These are phyloP conservation scores for Paulownia fortunei DNA, from an alignment of 257 asterid species.

Conservation along the genomic window DNA sequence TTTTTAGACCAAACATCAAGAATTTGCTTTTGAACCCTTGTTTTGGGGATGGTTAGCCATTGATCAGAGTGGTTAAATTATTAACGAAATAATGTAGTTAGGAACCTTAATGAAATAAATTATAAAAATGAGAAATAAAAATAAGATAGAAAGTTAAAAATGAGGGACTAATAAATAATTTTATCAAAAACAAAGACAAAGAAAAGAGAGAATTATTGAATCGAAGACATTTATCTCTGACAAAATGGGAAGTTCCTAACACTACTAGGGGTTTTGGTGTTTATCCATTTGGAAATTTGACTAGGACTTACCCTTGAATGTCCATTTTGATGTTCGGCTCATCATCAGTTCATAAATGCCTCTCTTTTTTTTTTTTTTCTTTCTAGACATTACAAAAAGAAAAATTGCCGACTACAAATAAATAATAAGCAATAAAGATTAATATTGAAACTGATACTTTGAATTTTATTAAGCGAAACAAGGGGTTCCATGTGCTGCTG, in stretches of 20 bases:
- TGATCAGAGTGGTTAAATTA: neutral
- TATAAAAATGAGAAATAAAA: too few relatives aligned
- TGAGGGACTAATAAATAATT: too few relatives aligned
- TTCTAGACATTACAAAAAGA: neutral
- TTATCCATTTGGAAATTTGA: slow-evolving; percentile 4
- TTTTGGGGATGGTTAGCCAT: neutral
- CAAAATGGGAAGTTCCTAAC: too few relatives aligned
- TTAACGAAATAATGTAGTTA: neutral
- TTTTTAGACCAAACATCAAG: neutral
- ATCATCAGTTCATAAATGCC: neutral
- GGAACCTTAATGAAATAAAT: too few relatives aligned
- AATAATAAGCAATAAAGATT: neutral
- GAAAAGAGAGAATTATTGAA: too few relatives aligned
- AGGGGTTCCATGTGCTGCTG: slow-evolving; percentile 4
- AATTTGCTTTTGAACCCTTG: neutral
- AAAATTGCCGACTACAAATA: neutral
- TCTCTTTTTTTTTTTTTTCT: neutral
- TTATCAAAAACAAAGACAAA: too few relatives aligned
- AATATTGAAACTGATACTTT: neutral
- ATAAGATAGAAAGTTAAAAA: too few relatives aligned
- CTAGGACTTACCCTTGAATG: neutral
- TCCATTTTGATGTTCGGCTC: slow-evolving; percentile 34
- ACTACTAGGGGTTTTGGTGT: neutral
- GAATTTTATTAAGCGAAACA: neutral
- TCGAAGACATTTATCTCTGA: too few relatives aligned